A percentile compares a stretch with the other conserved stretches of the same genome.
These are phyloP conservation scores for Dactylellina cionopaga DNA, from an alignment of 2,329 filamentous ascomycete species.

Conservation along the genomic window DNA sequence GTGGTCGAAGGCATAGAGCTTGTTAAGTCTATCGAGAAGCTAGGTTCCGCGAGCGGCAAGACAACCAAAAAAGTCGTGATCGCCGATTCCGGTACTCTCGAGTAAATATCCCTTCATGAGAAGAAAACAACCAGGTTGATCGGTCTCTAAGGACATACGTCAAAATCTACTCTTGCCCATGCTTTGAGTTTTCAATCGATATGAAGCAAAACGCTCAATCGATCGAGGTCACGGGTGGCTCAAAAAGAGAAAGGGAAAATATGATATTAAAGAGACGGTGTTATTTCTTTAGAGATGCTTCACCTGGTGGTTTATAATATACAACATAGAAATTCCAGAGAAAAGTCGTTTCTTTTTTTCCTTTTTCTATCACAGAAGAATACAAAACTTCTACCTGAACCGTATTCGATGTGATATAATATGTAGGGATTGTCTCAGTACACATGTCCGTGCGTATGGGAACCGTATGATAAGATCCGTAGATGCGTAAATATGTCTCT, in stretches of 20 bases:
- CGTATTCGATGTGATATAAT: no score
- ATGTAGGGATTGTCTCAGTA: no score
- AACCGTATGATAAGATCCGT: constrained; percentile 10
- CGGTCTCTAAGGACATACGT: no score
- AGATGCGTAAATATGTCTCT: neutral
- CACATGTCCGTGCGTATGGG: no score
- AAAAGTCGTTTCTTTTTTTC: neutral
- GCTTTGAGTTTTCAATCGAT: no score
- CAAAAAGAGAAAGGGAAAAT: no score
- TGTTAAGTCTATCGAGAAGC: constrained; percentile 61
- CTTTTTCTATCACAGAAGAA: no score
- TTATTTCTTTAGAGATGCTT: neutral
- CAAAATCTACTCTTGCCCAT: neutral
- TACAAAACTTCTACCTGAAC: no score
- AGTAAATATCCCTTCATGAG: constrained; percentile 3
- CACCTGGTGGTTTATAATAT: neutral
- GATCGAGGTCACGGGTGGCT: no score
- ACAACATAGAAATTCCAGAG: constrained; percentile 21
- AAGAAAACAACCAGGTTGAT: neutral
- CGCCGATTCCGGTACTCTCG: constrained; percentile 17
- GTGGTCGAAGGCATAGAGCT: constrained; percentile 86
- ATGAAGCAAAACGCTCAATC: no score
- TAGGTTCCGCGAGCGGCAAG: constrained; percentile 13
- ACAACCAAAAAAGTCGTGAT: constrained; percentile 22
- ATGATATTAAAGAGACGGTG: no score